phyloP scores from a whole-genome alignment of 208 protist species.

The Crithidia brevicula region DNA sequence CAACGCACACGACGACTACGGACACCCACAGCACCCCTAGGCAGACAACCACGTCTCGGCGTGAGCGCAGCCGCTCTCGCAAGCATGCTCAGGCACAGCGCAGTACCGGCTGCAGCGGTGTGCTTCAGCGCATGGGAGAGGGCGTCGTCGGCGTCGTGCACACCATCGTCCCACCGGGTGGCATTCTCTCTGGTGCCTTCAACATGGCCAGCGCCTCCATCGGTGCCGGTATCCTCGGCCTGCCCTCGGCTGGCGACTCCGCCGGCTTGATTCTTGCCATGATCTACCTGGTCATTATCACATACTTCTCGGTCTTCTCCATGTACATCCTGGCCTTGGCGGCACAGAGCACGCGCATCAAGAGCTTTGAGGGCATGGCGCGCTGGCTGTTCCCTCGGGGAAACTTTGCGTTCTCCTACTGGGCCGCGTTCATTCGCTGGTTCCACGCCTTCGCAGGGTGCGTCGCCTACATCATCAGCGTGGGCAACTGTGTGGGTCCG shows the following conservation, averaged over 20 bases:
- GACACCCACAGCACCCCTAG: not conserved
- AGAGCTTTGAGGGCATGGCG: constrained; percentile 52
- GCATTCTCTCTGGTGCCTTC: constrained; percentile 38
- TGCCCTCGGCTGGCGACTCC: constrained; percentile 45
- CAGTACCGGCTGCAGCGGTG: constrained; percentile 2
- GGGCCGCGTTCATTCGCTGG: constrained; percentile 41
- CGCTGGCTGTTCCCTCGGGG: constrained; percentile 31
- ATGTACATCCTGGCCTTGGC: constrained; percentile 47
- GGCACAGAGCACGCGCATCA: constrained; percentile 36
- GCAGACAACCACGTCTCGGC: not conserved
- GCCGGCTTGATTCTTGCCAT: constrained; percentile 39
- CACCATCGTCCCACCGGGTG: constrained; percentile 36
- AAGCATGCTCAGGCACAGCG: not conserved
- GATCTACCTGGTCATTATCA: constrained; percentile 43
- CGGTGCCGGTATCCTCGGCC: constrained; percentile 45
- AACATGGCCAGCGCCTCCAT: constrained; percentile 44
- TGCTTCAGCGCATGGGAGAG: not conserved
- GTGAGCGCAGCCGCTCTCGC: not conserved
- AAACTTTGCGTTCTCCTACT: constrained; percentile 41
- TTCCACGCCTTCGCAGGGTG: constrained; percentile 37
- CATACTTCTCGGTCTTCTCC: constrained; percentile 42
- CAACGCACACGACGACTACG: not conserved
- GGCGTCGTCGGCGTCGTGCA: constrained; percentile 3
- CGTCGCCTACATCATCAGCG: constrained; percentile 45
- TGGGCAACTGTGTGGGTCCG: constrained; percentile 34